These are phyloP conservation scores for Acanthamoeba sp. DNA, from an alignment of 208 protist genomes.

Conservation along the genomic window DNA sequence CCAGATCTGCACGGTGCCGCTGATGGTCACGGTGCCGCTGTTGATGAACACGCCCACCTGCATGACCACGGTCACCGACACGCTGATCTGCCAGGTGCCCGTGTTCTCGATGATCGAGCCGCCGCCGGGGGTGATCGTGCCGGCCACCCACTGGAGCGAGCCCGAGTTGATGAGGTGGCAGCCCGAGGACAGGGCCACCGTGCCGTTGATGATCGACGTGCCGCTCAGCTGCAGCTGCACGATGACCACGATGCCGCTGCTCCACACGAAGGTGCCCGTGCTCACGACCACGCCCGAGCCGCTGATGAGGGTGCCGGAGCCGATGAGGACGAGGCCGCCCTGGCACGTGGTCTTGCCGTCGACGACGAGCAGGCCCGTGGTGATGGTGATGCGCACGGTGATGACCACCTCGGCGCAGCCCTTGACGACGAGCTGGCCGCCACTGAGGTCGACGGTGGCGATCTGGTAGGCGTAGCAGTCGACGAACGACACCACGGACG, in stretches of 20 bases:
- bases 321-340: background rate
- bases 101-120: background rate
- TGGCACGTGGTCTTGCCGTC: background rate
- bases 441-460: background rate
- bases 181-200: background rate
- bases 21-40: constrained; percentile 10
- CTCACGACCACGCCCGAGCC: background rate
- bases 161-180: constrained; percentile 11
- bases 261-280: constrained; percentile 19
- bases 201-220: constrained; percentile 2
- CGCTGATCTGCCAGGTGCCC: background rate
- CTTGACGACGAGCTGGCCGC: background rate
- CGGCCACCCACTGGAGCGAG: background rate
- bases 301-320: background rate
- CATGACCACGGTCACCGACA: background rate
- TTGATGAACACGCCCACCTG: constrained; percentile 68
- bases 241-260: background rate
- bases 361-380: background rate
- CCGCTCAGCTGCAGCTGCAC: background rate
- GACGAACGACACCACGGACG: background rate
- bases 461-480: background rate
- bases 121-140: background rate
- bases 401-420: background rate
- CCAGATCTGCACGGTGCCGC: background rate
- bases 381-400: background rate